Percentiles rank a stretch among this genome's conserved stretches.
Conservation (phyloP, 202 grass and related monocot species). For the Digitaria exilis region DNA sequence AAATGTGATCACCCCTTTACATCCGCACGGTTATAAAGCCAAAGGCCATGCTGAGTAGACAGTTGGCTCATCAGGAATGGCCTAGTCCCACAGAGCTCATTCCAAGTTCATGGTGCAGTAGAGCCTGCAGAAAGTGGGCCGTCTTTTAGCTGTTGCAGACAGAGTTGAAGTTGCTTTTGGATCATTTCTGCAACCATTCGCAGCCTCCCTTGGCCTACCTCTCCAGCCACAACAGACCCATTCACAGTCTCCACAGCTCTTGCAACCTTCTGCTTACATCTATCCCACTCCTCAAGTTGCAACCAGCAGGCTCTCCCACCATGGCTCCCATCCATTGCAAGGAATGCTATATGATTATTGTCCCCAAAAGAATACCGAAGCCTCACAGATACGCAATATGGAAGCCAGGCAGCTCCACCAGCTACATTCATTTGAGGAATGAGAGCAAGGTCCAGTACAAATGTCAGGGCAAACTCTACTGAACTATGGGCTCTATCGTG, state of each 20-base stretch:
- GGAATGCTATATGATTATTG: slow-evolving; percentile 62
- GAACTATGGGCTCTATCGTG: slow-evolving; percentile 80
- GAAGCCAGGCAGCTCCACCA: slow-evolving; percentile 94
- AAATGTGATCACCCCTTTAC: not conserved
- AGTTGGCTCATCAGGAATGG: not conserved
- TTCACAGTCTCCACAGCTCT: slow-evolving; percentile 84
- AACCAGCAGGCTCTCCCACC: slow-evolving; percentile 91
- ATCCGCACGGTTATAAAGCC: not conserved
- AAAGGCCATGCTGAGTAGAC: slow-evolving; percentile 6
- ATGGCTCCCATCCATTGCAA: slow-evolving; percentile 95
- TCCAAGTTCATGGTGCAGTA: slow-evolving; percentile 51
- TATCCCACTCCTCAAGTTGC: slow-evolving; percentile 88
- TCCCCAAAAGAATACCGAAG: slow-evolving; percentile 92
- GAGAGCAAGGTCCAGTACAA: slow-evolving; percentile 88
- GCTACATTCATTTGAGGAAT: slow-evolving; percentile 96
- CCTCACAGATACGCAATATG: slow-evolving; percentile 90
- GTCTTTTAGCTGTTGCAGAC: slow-evolving; percentile 82
- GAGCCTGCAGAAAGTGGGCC: slow-evolving; percentile 73
- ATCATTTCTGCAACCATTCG: slow-evolving; percentile 85
- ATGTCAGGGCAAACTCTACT: slow-evolving; percentile 93
- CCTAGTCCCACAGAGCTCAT: slow-evolving; percentile 29
- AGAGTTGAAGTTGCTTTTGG: slow-evolving; percentile 76
- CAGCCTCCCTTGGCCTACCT: slow-evolving; percentile 83
- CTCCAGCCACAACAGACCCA: slow-evolving; percentile 53
- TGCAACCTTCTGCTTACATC: slow-evolving; percentile 85